phyloP scores from a whole-genome alignment of 305 asterid genomes.

The Fraxinus floribunda region DNA sequence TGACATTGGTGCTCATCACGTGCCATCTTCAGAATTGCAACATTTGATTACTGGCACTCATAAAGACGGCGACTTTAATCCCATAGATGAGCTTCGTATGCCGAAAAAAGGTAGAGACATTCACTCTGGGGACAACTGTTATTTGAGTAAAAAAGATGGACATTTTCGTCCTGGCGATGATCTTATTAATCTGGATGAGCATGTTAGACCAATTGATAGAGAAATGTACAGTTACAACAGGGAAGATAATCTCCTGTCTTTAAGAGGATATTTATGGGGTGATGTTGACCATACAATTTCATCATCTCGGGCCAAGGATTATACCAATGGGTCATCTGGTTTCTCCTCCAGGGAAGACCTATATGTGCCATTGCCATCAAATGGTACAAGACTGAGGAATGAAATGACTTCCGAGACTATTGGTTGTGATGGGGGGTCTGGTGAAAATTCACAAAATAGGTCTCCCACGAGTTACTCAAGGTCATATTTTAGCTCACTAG shows the following conservation, averaged over 20 bases:
- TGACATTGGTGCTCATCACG: conserved; percentile 26
- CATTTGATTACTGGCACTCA: conserved; percentile 27
- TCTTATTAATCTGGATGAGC: conserved; percentile 22
- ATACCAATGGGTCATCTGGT: conserved; percentile 21
- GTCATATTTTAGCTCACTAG: conserved; percentile 36
- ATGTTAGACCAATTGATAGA: conserved; percentile 27
- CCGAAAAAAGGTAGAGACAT: conserved; percentile 28
- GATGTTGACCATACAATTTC: conserved; percentile 30
- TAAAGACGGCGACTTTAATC: conserved; percentile 1
- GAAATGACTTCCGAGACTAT: conserved; percentile 30
- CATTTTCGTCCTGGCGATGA: conserved; percentile 31
- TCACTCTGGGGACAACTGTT: conserved; percentile 12
- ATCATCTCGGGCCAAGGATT: conserved; percentile 37
- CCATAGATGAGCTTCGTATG: conserved; percentile 20
- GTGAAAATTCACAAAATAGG: conserved; percentile 30
- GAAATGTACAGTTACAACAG: conserved; percentile 27
- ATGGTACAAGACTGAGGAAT: conserved; percentile 24
- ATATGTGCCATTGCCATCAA: conserved; percentile 29
- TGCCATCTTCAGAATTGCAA: conserved; percentile 28
- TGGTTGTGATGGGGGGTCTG: conserved; percentile 30
- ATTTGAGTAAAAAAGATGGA: conserved; percentile 33
- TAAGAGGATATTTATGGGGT: conserved; percentile 29
- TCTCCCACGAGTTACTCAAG: conserved; percentile 16
- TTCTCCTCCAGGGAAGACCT: conserved; percentile 30
- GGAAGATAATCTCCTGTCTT: conserved; percentile 29